These are phyloP conservation scores for Pythium sp. DNA, from an alignment of 352 stramenopile genomes.

Conservation along the genomic window DNA sequence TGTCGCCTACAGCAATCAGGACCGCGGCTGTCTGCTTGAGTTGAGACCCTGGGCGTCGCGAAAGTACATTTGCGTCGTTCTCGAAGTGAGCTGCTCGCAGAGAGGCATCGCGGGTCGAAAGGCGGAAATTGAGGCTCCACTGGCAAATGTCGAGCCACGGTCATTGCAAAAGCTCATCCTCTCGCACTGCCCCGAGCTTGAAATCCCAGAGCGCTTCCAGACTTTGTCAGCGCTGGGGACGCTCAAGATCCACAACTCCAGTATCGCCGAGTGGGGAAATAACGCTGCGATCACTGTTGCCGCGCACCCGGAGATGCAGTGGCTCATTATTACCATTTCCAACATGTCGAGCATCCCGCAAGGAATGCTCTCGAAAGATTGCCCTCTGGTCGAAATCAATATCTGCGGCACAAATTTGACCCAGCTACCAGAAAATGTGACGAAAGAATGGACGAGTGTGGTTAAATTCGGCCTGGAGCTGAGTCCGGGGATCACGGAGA, in stretches of 20 bases:
- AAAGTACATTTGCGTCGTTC: slow-evolving; percentile 7
- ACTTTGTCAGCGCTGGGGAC: background rate
- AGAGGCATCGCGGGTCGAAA: background rate
- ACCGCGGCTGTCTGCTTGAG: slow-evolving; percentile 8
- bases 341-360: slow-evolving; percentile 13
- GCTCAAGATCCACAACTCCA: slow-evolving; percentile 17
- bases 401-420: slow-evolving; percentile 16
- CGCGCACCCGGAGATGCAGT: background rate
- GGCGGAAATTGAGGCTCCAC: background rate
- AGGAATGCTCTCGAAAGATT: background rate
- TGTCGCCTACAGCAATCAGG: background rate
- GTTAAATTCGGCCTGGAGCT: slow-evolving; percentile 4
- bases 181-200: slow-evolving; percentile 7
- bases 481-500: slow-evolving; percentile 1
- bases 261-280: slow-evolving; percentile 2
- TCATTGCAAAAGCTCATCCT: slow-evolving; percentile 6
- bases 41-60: slow-evolving; percentile 1
- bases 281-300: slow-evolving; percentile 7
- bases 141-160: background rate
- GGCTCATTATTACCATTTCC: background rate
- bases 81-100: slow-evolving; percentile 14
- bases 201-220: slow-evolving; percentile 2
- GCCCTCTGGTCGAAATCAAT: slow-evolving; percentile 5
- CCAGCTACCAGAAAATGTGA: background rate
- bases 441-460: slow-evolving; percentile 1